These are phyloP conservation scores for Sphaerosporella brunnea DNA, from an alignment of 495 filamentous ascomycete species.

Conservation along the genomic window DNA sequence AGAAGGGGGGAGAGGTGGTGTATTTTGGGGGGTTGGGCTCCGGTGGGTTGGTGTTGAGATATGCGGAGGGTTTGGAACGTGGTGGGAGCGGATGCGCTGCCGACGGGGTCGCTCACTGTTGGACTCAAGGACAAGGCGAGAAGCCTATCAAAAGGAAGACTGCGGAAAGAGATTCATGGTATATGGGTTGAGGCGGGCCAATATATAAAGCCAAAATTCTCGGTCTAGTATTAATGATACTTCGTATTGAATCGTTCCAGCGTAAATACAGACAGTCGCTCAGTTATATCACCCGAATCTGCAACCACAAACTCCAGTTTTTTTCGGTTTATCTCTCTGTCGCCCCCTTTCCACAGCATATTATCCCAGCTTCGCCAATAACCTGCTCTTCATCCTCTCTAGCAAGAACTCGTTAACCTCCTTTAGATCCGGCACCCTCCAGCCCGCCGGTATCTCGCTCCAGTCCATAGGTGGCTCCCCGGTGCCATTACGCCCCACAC, in stretches of 20 bases:
- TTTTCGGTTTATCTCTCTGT: no score
- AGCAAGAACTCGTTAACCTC: constrained; percentile 88
- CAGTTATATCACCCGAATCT: no score
- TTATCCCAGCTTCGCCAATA: constrained; percentile 64
- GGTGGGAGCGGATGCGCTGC: neutral
- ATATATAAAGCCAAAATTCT: no score
- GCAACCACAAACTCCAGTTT: no score
- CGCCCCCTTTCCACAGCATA: no score
- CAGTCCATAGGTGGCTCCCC: constrained; percentile 43
- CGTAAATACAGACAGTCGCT: no score
- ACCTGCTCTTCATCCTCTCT: constrained; percentile 60
- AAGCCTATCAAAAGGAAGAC: neutral
- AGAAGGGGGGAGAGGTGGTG: neutral
- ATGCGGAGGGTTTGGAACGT: neutral
- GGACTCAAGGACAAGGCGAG: neutral
- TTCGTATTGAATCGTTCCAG: no score
- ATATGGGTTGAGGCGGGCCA: no score
- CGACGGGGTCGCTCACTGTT: neutral
- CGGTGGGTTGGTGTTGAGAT: neutral
- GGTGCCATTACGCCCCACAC: constrained; percentile 30
- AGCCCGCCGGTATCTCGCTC: constrained; percentile 70
- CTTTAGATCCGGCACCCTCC: constrained; percentile 69
- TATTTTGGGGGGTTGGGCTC: neutral
- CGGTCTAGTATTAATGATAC: no score
- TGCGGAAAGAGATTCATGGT: no score